Conservation (phyloP, 768 basidiomycete species). For the Tylopilus plumbeoviolaceoides region DNA sequence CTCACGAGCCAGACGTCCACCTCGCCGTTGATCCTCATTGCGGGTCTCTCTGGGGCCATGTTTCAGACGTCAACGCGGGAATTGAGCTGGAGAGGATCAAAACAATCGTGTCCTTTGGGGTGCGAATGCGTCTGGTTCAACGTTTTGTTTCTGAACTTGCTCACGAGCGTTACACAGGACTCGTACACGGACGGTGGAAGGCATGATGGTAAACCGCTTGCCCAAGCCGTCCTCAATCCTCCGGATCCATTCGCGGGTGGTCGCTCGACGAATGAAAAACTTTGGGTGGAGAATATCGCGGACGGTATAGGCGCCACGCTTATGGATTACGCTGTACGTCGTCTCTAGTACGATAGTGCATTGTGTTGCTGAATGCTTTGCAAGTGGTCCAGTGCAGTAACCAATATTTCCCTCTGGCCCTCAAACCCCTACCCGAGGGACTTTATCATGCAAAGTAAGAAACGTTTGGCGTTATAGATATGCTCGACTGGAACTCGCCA, state of each 20-base stretch:
- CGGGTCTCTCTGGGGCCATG: slow-evolving; percentile 36
- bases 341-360: background rate
- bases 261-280: slow-evolving; percentile 47
- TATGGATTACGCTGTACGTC: slow-evolving; percentile 49
- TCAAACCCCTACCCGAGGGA: slow-evolving; percentile 45
- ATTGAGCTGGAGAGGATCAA: slow-evolving; percentile 34
- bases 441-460: slow-evolving; percentile 44
- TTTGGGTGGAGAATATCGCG: slow-evolving; percentile 50
- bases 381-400: slow-evolving; percentile 40
- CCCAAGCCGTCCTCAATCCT: slow-evolving; percentile 38
- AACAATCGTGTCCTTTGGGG: slow-evolving; percentile 53
- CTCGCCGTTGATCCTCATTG: slow-evolving; percentile 48
- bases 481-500: background rate
- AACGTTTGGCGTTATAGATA: background rate
- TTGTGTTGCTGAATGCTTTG: background rate
- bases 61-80: slow-evolving; percentile 48
- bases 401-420: slow-evolving; percentile 48
- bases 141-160: background rate
- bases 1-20: slow-evolving; percentile 25
- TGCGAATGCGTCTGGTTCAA: slow-evolving; percentile 18
- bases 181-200: slow-evolving; percentile 49
- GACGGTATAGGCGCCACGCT: slow-evolving; percentile 36
- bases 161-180: slow-evolving; percentile 29
- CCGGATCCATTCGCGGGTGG: slow-evolving; percentile 41
- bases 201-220: slow-evolving; percentile 42